A percentile compares a stretch with the other conserved stretches of the same genome.
phyloP scores from a whole-genome alignment of 2,329 filamentous ascomycete genomes.

The Periglandula ipomoeae region DNA sequence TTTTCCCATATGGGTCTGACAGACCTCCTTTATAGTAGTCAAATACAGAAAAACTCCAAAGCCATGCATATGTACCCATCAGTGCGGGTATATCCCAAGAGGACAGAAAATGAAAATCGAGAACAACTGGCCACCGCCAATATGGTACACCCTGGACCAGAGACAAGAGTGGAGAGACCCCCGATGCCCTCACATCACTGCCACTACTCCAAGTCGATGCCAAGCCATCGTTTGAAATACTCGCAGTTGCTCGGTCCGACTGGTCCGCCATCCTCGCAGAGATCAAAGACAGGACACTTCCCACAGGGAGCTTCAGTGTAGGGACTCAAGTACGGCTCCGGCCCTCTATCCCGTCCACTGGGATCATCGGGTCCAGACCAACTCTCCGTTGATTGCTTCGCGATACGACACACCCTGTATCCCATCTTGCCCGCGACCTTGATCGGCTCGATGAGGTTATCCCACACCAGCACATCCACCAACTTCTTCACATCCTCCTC shows the following conservation, averaged over 20 bases:
- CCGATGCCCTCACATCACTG: background rate
- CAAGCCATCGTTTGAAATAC: slow-evolving; percentile 83
- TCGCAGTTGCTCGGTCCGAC: slow-evolving; percentile 85
- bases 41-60: slow-evolving; percentile 12
- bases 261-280: slow-evolving; percentile 84
- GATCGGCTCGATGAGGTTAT: slow-evolving; percentile 69
- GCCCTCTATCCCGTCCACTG: slow-evolving; percentile 27
- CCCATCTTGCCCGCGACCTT: slow-evolving; percentile 38
- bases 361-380: slow-evolving; percentile 32
- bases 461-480: slow-evolving; percentile 80
- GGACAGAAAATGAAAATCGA: background rate
- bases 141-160: background rate
- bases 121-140: background rate
- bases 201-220: slow-evolving; percentile 23
- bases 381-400: slow-evolving; percentile 32
- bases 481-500: slow-evolving; percentile 77
- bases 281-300: slow-evolving; percentile 81
- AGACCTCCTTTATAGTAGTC: background rate
- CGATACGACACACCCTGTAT: slow-evolving; percentile 43
- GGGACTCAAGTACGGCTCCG: slow-evolving; percentile 51
- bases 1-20: background rate
- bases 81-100: background rate
- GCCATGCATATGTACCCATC: slow-evolving; percentile 11
- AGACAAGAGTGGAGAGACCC: too few species aligned
- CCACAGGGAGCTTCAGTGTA: slow-evolving; percentile 87